These are phyloP conservation scores for Podospora sp. DNA, from an alignment of 495 filamentous ascomycete species.

Conservation along the genomic window DNA sequence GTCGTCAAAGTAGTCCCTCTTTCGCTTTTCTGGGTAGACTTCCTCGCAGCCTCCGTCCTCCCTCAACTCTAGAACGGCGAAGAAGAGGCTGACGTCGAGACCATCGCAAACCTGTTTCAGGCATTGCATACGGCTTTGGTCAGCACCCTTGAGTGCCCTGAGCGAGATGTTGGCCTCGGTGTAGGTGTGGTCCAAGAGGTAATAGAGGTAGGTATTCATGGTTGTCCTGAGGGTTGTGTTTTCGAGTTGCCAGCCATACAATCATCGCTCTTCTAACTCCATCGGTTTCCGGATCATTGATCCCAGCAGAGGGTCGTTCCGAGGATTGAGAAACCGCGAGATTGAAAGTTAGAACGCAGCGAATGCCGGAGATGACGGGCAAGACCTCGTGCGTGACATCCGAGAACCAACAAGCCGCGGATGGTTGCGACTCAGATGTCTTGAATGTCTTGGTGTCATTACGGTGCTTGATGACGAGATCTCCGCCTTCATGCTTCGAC, in stretches of 20 bases:
- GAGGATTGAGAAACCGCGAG: conserved; percentile 38
- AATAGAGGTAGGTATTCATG: conserved; percentile 41
- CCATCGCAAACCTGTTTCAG: conserved; percentile 40
- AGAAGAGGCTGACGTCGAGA: conserved; percentile 38
- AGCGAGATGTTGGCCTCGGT: conserved; percentile 45
- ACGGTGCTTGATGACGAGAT: conserved; percentile 48
- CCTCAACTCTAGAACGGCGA: conserved; percentile 41
- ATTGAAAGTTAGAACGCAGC: conserved; percentile 59
- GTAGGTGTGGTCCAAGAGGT: conserved; percentile 52
- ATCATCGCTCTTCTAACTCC: too few relatives aligned
- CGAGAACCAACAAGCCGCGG: conserved; percentile 54
- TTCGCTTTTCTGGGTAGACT: too few relatives aligned
- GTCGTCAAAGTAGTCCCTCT: not conserved
- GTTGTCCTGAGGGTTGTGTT: too few relatives aligned
- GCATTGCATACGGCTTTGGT: conserved; percentile 33
- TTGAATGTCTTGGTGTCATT: conserved; percentile 39
- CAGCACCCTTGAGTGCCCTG: conserved; percentile 44
- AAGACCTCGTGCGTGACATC: conserved; percentile 58
- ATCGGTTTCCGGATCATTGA: too few relatives aligned
- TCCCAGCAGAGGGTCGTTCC: conserved; percentile 14
- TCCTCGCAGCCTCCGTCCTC: conserved; percentile 25
- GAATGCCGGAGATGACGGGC: conserved; percentile 52
- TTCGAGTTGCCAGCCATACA: not conserved
- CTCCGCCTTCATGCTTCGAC: conserved; percentile 55
- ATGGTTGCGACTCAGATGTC: conserved; percentile 43